Percentiles rank a stretch among this genome's conserved stretches.
phyloP scores from a whole-genome alignment of 495 filamentous ascomycete genomes.

The Aspergillus incahuasiensis region DNA sequence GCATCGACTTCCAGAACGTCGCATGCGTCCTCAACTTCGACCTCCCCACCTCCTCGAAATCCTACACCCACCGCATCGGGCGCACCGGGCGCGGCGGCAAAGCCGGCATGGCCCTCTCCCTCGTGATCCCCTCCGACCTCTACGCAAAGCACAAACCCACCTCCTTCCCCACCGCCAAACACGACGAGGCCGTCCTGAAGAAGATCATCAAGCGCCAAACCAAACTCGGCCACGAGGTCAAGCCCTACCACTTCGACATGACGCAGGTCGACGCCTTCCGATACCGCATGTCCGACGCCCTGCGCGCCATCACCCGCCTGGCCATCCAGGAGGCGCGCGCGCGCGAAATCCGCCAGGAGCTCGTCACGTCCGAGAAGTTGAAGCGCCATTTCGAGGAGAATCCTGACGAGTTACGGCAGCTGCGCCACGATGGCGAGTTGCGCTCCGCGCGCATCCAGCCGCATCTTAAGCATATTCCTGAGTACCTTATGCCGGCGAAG shows the following conservation, averaged over 20 bases:
- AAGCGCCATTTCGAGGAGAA: slow-evolving; percentile 97
- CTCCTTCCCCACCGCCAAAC: slow-evolving; percentile 58
- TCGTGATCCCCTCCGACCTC: slow-evolving; percentile 74
- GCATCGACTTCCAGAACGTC: slow-evolving; percentile 95
- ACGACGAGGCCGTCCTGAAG: slow-evolving; percentile 78
- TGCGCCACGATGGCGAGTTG: slow-evolving; percentile 87
- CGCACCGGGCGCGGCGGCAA: slow-evolving; percentile 88
- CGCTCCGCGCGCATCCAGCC: slow-evolving; percentile 73
- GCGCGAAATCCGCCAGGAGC: slow-evolving; percentile 79
- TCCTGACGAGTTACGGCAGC: slow-evolving; percentile 75
- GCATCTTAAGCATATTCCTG: slow-evolving; percentile 92
- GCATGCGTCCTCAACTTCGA: slow-evolving; percentile 96
- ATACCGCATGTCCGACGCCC: slow-evolving; percentile 88
- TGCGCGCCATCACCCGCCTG: slow-evolving; percentile 73
- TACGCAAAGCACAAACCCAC: slow-evolving; percentile 90
- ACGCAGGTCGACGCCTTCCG: slow-evolving; percentile 85
- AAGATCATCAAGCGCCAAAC: slow-evolving; percentile 68
- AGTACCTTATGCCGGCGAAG: slow-evolving; percentile 83
- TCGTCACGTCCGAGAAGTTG: slow-evolving; percentile 87
- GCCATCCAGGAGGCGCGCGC: slow-evolving; percentile 86
- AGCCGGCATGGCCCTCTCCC: slow-evolving; percentile 90
- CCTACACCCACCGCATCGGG: slow-evolving; percentile 93
- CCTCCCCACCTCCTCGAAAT: slow-evolving; percentile 79
- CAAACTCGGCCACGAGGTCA: slow-evolving; percentile 70
- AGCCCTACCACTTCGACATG: slow-evolving; percentile 93